phyloP scores from a whole-genome alignment of 2,329 filamentous ascomycete genomes.

The Rutstroemia sp. region DNA sequence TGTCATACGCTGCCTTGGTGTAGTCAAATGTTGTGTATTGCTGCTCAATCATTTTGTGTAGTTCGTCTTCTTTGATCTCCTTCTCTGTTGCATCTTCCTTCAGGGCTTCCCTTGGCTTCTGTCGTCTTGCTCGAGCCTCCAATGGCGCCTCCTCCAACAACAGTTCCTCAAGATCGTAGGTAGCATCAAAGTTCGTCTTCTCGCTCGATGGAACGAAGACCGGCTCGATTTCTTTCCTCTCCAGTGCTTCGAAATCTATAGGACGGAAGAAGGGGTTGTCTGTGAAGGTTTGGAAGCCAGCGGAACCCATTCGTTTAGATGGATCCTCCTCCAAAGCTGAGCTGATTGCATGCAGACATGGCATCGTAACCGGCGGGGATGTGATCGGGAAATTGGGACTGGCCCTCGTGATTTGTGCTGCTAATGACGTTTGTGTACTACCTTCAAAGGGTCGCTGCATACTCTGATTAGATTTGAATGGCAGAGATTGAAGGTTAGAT shows the following conservation, averaged over 20 bases:
- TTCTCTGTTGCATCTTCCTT: slow-evolving; percentile 93
- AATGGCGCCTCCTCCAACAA: slow-evolving; percentile 90
- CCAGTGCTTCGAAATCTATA: slow-evolving; percentile 77
- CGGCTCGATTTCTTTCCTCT: slow-evolving; percentile 81
- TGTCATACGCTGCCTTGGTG: slow-evolving; percentile 70
- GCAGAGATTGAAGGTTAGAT: not conserved
- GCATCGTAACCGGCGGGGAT: slow-evolving; percentile 78
- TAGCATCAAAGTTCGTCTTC: slow-evolving; percentile 98
- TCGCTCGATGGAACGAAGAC: slow-evolving; percentile 91
- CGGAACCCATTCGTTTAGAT: slow-evolving; percentile 73
- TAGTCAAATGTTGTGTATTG: slow-evolving; percentile 97
- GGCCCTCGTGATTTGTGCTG: slow-evolving; percentile 72
- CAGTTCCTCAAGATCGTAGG: slow-evolving; percentile 92
- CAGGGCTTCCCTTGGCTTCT: slow-evolving; percentile 86
- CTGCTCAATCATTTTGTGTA: slow-evolving; percentile 88
- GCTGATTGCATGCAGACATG: slow-evolving; percentile 83
- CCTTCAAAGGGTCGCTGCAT: slow-evolving; percentile 83
- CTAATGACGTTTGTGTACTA: slow-evolving; percentile 72
- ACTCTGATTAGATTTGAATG: slow-evolving; percentile 4
- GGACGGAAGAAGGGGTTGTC: slow-evolving; percentile 82
- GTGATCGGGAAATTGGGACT: slow-evolving; percentile 88
- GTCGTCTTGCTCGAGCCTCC: slow-evolving; percentile 83
- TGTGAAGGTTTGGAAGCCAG: slow-evolving; percentile 75
- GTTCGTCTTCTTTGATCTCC: slow-evolving; percentile 88
- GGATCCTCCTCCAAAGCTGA: slow-evolving; percentile 76